Evolutionary conservation across 805 yeast species (phyloP).

Genomic region (Yueomyces sinensis): DNA sequence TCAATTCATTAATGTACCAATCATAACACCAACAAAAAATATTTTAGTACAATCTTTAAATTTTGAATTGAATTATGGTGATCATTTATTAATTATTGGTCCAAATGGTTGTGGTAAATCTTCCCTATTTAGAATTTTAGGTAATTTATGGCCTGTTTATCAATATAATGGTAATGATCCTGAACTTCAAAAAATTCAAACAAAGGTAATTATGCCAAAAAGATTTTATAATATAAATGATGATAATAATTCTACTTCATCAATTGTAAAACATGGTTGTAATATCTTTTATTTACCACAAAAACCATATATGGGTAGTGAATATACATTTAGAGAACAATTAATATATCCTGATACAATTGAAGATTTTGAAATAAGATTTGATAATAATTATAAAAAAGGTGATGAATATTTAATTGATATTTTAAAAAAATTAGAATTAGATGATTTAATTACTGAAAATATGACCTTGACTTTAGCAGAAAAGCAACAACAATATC

Average conservation of each 20-base stretch:
- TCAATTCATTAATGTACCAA: conserved; percentile 62
- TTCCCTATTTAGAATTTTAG: conserved; percentile 76
- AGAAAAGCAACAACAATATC: conserved; percentile 3
- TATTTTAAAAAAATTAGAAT: conserved; percentile 42
- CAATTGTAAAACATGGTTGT: conserved; percentile 5
- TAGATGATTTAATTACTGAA: conserved; percentile 43
- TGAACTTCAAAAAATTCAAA: conserved; percentile 28
- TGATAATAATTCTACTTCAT: neutral
- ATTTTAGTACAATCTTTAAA: conserved; percentile 50
- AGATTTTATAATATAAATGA: conserved; percentile 3
- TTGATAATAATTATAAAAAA: conserved; percentile 13
- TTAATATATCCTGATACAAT: conserved; percentile 75
- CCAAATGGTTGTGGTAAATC: conserved; percentile 97
- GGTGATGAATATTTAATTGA: conserved; percentile 37
- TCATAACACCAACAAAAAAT: conserved; percentile 76
- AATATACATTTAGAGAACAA: conserved; percentile 63
- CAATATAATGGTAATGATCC: conserved; percentile 50
- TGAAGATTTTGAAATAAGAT: conserved; percentile 35
- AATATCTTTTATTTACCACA: conserved; percentile 80
- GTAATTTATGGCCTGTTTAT: conserved; percentile 85
- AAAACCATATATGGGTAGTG: conserved; percentile 68
- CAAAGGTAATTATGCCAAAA: conserved; percentile 23
- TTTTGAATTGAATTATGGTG: conserved; percentile 67
- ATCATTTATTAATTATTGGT: conserved; percentile 80
- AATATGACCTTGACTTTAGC: conserved; percentile 27